Base-by-base conservation (phyloP, 2,329 filamentous ascomycete species). In the Fusarium sp. region DNA sequence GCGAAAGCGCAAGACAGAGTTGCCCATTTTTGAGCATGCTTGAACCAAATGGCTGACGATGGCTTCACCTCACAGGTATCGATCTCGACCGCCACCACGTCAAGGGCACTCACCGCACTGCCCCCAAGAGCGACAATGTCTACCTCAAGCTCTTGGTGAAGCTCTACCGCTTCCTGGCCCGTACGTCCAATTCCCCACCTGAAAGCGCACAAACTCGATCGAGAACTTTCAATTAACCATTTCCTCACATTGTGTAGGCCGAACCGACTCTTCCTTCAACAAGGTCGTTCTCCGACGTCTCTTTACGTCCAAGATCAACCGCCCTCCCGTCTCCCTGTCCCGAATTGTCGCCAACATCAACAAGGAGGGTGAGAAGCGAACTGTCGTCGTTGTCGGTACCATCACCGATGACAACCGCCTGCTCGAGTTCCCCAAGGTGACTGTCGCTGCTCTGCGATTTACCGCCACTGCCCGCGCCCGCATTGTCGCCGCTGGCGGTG, bases 281-380 rank as follows among this genome's bases (percentile, higher is more conserved):
- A 97, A 98, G 90, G 94, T 96, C 82, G 91, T 99, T 84, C 94
- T 99, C 82, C 95, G 96, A 85, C 94, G 96, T 83, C 93, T 99
- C 74, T 98, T 98, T 85, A 98, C 96, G 94, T 98, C 95, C 86
- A 94, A 95, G 87, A 98, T 97, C 88, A 98, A 98, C 93, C 93
- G 95, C 81, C 94, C 94, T 73, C 95, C 96, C 77, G 92, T 99
- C 82, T 98, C 95, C 72, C 90, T 99, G 82, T 98, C 95, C 79
- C 94, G 96, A 86, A 94, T 98, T 83, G 92, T 89, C 77, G 85
- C 87, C 83, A 93, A 93, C 86, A 86, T 90, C 81, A 87, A 86
- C 83, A 90, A 92, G 81, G 87, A 87, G 77, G 87, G 87, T 76
- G 89, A 91, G 84, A 91, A 90, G 84, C 94, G 98, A 90, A 98